These are phyloP conservation scores for Didymella arachidicola DNA, from an alignment of 2,329 filamentous ascomycete genomes.

Conservation along the genomic window DNA sequence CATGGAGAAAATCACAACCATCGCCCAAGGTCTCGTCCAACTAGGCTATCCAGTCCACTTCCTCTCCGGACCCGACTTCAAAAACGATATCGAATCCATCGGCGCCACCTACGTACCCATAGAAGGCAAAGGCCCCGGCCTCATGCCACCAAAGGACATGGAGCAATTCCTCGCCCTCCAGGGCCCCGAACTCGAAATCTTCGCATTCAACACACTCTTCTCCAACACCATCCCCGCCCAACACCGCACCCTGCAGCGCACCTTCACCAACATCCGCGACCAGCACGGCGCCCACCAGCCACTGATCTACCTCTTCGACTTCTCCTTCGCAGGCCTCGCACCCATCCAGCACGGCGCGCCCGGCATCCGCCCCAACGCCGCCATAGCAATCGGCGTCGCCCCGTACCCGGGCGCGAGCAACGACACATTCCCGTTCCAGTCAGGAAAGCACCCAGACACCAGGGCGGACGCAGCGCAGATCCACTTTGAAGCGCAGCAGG, in stretches of 20 bases:
- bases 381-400: not conserved
- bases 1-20: constrained; percentile 33
- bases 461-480: not conserved
- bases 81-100: constrained; percentile 23
- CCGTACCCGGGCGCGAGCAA: not conserved
- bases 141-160: not conserved
- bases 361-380: not conserved
- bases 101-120: not conserved
- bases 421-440: not conserved
- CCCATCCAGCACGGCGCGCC: not conserved
- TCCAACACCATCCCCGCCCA: not conserved
- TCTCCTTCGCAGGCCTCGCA: not conserved
- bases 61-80: constrained; percentile 50
- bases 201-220: not conserved
- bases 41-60: constrained; percentile 55
- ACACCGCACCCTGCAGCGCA: not conserved
- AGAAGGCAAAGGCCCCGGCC: not conserved
- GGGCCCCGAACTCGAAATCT: not conserved
- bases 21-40: constrained; percentile 50
- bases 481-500: not conserved
- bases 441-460: not conserved
- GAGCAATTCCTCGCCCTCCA: not conserved
- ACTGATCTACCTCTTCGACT: not conserved
- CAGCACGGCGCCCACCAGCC: not conserved
- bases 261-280: not conserved